These are phyloP conservation scores for Leccinum variicolor DNA, from an alignment of 768 basidiomycete species.

Conservation along the genomic window DNA sequence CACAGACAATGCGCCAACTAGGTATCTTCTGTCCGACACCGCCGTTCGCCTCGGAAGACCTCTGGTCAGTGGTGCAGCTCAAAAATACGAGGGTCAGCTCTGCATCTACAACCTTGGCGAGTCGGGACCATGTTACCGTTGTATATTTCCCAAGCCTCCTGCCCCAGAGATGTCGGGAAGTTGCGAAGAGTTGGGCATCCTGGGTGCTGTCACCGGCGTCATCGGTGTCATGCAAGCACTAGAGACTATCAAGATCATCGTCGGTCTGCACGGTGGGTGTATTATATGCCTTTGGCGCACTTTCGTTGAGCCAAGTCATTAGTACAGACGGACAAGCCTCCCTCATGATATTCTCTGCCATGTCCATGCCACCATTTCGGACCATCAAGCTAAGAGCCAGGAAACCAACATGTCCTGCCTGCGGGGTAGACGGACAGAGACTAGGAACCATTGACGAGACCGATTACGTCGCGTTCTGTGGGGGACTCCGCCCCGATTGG, in stretches of 20 bases:
- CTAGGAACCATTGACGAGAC: slow-evolving; percentile 48
- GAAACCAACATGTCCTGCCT: slow-evolving; percentile 71
- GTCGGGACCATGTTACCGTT: slow-evolving; percentile 88
- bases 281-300: not conserved
- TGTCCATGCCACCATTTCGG: slow-evolving; percentile 70
- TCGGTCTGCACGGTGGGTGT: slow-evolving; percentile 58
- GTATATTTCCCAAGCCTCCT: slow-evolving; percentile 84
- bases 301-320: slow-evolving; percentile 3
- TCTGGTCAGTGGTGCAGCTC: slow-evolving; percentile 91
- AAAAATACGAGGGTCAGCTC: slow-evolving; percentile 79
- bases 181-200: slow-evolving; percentile 86
- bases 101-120: slow-evolving; percentile 68
- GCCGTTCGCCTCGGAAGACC: slow-evolving; percentile 74
- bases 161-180: slow-evolving; percentile 59
- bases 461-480: slow-evolving; percentile 88
- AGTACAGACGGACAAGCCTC: slow-evolving; percentile 55
- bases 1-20: slow-evolving; percentile 89
- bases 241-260: slow-evolving; percentile 79
- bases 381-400: slow-evolving; percentile 76
- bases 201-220: slow-evolving; percentile 86
- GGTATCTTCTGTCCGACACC: slow-evolving; percentile 89
- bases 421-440: slow-evolving; percentile 51
- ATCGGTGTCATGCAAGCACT: slow-evolving; percentile 89
- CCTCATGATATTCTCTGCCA: slow-evolving; percentile 72
- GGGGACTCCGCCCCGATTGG: slow-evolving; percentile 68